Percentiles rank a stretch among this genome's conserved stretches.
Conservation (phyloP, 176 grass and related monocot species). For the Carex cristatella region DNA sequence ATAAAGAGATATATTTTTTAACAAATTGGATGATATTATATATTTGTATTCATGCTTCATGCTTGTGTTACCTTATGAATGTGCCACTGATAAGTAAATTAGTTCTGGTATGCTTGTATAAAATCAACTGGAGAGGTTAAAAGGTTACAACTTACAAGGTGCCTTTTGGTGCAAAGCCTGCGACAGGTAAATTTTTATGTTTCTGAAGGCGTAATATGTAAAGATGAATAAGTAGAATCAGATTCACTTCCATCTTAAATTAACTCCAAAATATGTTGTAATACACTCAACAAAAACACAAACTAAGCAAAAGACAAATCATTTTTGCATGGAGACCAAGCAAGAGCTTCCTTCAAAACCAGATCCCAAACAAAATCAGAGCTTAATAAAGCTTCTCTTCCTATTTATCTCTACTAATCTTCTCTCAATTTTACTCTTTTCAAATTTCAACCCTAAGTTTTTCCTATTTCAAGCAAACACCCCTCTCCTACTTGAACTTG, state of each 20-base stretch:
- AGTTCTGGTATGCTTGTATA: too few relatives aligned
- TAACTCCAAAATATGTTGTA: too few relatives aligned
- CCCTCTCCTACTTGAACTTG: neutral
- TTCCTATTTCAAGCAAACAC: neutral
- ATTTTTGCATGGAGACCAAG: neutral
- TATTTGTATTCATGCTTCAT: too few relatives aligned
- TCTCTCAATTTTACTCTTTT: conserved; percentile 40
- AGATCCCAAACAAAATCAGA: neutral
- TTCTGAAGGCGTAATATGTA: neutral
- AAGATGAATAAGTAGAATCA: too few relatives aligned
- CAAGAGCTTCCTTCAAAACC: neutral
- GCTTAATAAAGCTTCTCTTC: conserved; percentile 22
- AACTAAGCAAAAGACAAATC: neutral
- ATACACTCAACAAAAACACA: neutral
- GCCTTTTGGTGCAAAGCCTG: too few relatives aligned
- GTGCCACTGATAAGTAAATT: too few relatives aligned
- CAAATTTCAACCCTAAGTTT: conserved; percentile 2
- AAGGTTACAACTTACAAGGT: too few relatives aligned
- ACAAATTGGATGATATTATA: too few relatives aligned
- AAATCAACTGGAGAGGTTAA: too few relatives aligned
- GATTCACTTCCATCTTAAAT: neutral
- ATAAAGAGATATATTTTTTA: too few relatives aligned
- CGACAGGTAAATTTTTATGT: neutral
- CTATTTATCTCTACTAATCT: conserved; percentile 31
- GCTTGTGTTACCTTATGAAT: too few relatives aligned